phyloP scores from a whole-genome alignment of 441 rosid species.

The Adansonia grandidieri region DNA sequence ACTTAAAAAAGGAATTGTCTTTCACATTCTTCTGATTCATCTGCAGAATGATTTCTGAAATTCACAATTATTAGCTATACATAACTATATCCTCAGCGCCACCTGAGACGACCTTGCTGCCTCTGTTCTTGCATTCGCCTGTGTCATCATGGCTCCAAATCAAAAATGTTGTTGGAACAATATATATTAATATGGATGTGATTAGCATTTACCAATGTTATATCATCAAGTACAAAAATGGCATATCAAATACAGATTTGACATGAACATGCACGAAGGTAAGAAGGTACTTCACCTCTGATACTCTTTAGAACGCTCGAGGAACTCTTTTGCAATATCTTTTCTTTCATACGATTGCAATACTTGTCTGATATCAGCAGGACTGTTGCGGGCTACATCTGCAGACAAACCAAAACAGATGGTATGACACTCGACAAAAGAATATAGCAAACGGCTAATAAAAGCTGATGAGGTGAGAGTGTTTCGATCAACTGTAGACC shows the following conservation, averaged over 20 bases:
- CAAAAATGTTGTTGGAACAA: background rate
- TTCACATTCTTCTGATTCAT: constrained; percentile 18
- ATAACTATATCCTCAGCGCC: constrained; percentile 36
- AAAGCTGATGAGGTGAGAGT: constrained; percentile 8
- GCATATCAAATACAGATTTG: background rate
- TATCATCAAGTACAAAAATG: background rate
- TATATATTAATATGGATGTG: background rate
- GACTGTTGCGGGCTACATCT: constrained; percentile 82
- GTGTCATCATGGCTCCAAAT: constrained; percentile 31
- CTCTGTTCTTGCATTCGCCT: constrained; percentile 87
- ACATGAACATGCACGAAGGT: constrained; percentile 13
- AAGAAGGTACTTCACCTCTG: constrained; percentile 49
- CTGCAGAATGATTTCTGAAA: background rate
- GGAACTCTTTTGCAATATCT: constrained; percentile 80
- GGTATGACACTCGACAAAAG: background rate
- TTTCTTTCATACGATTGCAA: constrained; percentile 71
- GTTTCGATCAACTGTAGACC: background rate
- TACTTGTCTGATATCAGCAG: constrained; percentile 78
- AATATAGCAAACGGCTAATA: background rate
- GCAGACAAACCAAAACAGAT: constrained; percentile 25
- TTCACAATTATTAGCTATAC: constrained; percentile 14
- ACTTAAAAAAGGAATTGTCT: background rate
- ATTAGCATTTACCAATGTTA: background rate
- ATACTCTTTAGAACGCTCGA: constrained; percentile 78
- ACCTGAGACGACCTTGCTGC: constrained; percentile 61